phyloP scores from a whole-genome alignment of 495 filamentous ascomycete genomes.

The Neurospora sp. region DNA sequence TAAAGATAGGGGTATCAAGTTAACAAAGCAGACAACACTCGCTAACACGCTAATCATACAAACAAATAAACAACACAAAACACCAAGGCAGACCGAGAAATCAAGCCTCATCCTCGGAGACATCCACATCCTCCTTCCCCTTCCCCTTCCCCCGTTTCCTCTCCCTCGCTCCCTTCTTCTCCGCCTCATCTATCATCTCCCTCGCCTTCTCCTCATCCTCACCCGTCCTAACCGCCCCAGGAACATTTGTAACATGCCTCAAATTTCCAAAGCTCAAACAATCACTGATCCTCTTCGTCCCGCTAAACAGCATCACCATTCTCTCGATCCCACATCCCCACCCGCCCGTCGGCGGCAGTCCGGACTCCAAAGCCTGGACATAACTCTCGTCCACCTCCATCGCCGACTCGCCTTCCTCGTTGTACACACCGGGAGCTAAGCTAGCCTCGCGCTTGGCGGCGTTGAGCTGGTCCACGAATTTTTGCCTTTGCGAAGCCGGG shows the following conservation, averaged over 20 bases:
- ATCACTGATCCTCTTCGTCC: conserved; percentile 65
- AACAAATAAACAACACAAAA: neutral
- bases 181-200: neutral
- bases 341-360: conserved; percentile 84
- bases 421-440: neutral
- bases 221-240: neutral
- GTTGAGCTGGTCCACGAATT: conserved; percentile 53
- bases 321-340: conserved; percentile 94
- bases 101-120: neutral
- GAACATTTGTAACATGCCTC: conserved; percentile 44
- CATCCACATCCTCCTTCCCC: neutral
- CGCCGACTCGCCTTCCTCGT: conserved; percentile 3
- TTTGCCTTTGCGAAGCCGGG: conserved; percentile 74
- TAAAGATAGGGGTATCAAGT: neutral
- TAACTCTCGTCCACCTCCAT: conserved; percentile 70
- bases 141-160: neutral
- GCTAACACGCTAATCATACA: neutral
- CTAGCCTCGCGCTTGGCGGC: conserved; percentile 18
- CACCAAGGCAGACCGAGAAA: neutral
- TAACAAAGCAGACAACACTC: neutral
- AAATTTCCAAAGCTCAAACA: conserved; percentile 81
- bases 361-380: conserved; percentile 72
- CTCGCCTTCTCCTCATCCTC: neutral
- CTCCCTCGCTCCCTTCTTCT: neutral
- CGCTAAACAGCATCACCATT: conserved; percentile 78